These are phyloP conservation scores for Prunella vulgaris DNA, from an alignment of 257 asterid species.

Conservation along the genomic window DNA sequence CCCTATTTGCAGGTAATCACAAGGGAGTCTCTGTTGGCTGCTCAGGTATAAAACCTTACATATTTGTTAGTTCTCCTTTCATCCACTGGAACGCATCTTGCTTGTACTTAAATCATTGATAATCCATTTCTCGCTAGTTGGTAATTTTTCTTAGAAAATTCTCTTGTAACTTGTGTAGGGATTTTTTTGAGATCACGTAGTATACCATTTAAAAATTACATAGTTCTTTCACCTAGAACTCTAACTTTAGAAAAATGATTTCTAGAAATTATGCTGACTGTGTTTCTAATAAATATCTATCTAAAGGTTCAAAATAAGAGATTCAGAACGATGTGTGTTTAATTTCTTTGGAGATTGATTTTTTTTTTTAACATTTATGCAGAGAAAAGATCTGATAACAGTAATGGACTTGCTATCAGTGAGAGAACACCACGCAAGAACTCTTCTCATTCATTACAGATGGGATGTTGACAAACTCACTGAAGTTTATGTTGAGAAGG, in stretches of 20 bases:
- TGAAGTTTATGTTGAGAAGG: constrained; percentile 78
- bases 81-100: neutral
- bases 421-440: constrained; percentile 87
- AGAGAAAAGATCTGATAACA: constrained; percentile 77
- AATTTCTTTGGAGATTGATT: neutral
- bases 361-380: constrained; percentile 28
- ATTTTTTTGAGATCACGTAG: too few relatives aligned
- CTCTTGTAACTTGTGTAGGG: constrained; percentile 10
- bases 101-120: neutral
- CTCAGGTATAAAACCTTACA: constrained; percentile 55
- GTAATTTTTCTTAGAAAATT: neutral
- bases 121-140: neutral
- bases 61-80: neutral
- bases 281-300: neutral
- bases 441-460: constrained; percentile 84
- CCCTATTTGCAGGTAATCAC: constrained; percentile 70
- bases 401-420: constrained; percentile 89
- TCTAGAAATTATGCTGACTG: neutral
- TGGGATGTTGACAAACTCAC: constrained; percentile 84
- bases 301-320: neutral
- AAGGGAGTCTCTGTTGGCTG: constrained; percentile 80
- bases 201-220: neutral
- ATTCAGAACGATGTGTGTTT: neutral
- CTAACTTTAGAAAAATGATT: neutral
- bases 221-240: neutral